phyloP scores from a whole-genome alignment of 305 asterid species.

The Coffea humblotiana region DNA sequence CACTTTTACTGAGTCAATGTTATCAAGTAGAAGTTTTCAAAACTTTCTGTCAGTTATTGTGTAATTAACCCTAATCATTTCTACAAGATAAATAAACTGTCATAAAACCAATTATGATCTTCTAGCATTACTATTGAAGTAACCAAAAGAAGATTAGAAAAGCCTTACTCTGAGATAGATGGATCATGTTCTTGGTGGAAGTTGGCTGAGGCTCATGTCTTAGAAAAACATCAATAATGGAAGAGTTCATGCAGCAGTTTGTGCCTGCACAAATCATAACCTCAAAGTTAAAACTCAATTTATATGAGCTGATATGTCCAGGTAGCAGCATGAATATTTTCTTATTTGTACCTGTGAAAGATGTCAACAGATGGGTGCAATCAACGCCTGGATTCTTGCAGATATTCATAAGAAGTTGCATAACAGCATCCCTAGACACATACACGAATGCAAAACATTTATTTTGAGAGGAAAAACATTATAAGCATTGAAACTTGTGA shows the following conservation, averaged over 20 bases:
- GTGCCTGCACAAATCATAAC: slow-evolving; percentile 34
- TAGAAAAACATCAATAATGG: slow-evolving; percentile 53
- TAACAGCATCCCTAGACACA: slow-evolving; percentile 3
- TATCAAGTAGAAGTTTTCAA: no score
- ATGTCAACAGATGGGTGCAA: slow-evolving; percentile 8
- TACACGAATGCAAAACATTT: no score
- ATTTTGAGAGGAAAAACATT: no score
- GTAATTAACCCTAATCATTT: no score
- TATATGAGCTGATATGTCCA: no score
- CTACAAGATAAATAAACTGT: no score
- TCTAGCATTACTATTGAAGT: no score
- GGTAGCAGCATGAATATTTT: background rate
- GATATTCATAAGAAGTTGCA: slow-evolving; percentile 2
- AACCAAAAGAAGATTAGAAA: background rate
- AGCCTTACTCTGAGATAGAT: slow-evolving; percentile 68
- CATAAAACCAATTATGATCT: no score
- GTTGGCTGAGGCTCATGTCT: slow-evolving; percentile 73
- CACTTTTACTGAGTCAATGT: no score
- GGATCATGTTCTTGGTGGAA: slow-evolving; percentile 71
- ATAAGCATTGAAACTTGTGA: no score
- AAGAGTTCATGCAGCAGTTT: slow-evolving; percentile 68
- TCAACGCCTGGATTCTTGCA: slow-evolving; percentile 14
- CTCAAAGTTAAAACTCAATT: no score
- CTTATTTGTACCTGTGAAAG: slow-evolving; percentile 2
- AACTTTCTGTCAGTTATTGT: no score